phyloP scores from a whole-genome alignment of 1,139 yeast species.

The Pichia sp. region DNA sequence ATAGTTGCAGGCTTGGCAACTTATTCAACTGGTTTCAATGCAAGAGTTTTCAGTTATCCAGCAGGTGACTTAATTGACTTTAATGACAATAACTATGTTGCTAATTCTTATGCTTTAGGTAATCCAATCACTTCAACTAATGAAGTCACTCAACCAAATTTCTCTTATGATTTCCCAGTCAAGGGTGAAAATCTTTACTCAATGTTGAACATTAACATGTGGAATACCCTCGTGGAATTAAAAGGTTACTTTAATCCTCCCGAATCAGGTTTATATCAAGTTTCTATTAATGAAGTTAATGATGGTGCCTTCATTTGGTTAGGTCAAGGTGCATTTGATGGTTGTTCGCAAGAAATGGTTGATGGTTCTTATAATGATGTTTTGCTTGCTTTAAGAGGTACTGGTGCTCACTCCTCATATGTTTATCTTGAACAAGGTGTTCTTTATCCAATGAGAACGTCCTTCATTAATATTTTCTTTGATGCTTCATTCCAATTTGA shows the following conservation, averaged over 20 bases:
- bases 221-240: not conserved
- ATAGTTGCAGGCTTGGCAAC: constrained; percentile 6
- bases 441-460: constrained; percentile 28
- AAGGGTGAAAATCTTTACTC: not conserved
- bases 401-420: constrained; percentile 10
- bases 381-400: constrained; percentile 9
- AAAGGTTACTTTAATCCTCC: constrained; percentile 12
- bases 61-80: not conserved
- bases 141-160: constrained; percentile 8
- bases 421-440: constrained; percentile 19
- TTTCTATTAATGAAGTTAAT: constrained; percentile 15
- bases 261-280: constrained; percentile 23
- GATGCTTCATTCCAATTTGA: constrained; percentile 17
- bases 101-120: not conserved
- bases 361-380: constrained; percentile 7
- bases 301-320: constrained; percentile 23
- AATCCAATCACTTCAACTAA: constrained; percentile 8
- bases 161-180: not conserved
- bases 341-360: constrained; percentile 19
- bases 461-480: constrained; percentile 14
- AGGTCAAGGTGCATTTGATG: constrained; percentile 26
- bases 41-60: constrained; percentile 1
- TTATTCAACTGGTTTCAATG: constrained; percentile 9
- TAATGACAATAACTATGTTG: not conserved
- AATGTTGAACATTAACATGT: not conserved